Evolutionary conservation across 2,329 filamentous ascomycete genomes (phyloP).

Genomic region (Penicillium olsonii): DNA sequence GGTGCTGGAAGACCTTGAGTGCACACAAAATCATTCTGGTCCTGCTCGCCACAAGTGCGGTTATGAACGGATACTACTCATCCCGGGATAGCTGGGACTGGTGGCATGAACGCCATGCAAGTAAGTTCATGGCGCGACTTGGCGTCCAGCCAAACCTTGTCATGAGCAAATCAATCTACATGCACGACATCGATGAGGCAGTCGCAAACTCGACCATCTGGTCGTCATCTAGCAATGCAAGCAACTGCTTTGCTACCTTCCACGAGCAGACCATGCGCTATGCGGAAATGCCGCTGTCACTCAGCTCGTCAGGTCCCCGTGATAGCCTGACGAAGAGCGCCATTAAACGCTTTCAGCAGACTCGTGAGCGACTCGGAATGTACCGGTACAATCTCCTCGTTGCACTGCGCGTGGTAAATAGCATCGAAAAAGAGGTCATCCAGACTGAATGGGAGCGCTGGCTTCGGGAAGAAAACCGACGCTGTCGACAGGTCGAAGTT

Average conservation of each 20-base stretch:
- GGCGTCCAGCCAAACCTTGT: conserved; percentile 76
- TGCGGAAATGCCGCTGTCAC: conserved; percentile 31
- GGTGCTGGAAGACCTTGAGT: conserved; percentile 66
- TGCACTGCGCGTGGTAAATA: conserved; percentile 85
- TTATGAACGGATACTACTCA: conserved; percentile 74
- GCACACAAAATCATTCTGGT: conserved; percentile 74
- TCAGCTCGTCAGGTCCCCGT: conserved; percentile 28
- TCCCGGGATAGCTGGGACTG: conserved; percentile 73
- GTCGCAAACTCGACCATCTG: conserved; percentile 42
- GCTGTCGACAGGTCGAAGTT: conserved; percentile 66
- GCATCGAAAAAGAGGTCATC: conserved; percentile 81
- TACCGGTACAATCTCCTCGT: conserved; percentile 91
- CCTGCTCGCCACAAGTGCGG: conserved; percentile 66
- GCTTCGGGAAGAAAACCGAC: conserved; percentile 74
- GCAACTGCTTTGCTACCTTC: conserved; percentile 48
- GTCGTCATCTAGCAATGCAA: conserved; percentile 29
- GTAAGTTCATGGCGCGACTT: conserved; percentile 76
- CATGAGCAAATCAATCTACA: conserved; percentile 84
- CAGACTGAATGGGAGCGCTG: conserved; percentile 91
- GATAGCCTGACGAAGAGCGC: conserved; percentile 36
- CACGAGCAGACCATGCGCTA: conserved; percentile 42
- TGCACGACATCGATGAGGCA: conserved; percentile 75
- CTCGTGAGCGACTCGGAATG: conserved; percentile 77
- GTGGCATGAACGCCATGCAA: conserved; percentile 82
- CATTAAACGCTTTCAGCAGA: conserved; percentile 67